Percentiles rank a stretch among this genome's conserved stretches.
These are phyloP conservation scores for Ogataea methanolica DNA, from an alignment of 805 yeast species.

Conservation along the genomic window DNA sequence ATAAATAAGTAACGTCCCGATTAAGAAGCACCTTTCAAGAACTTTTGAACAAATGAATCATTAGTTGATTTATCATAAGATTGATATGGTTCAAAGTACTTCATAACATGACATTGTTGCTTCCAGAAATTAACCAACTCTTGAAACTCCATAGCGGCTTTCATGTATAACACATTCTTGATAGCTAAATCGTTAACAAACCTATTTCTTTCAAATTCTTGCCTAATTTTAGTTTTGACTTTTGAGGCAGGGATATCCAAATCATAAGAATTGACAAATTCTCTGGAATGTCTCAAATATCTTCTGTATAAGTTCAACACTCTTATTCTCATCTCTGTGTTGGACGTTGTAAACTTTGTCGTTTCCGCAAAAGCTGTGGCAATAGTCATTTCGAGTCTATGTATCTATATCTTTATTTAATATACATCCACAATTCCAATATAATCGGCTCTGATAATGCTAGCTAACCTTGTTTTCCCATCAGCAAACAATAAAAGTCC, in stretches of 20 bases:
- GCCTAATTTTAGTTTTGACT: conserved; percentile 80
- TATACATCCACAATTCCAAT: background rate
- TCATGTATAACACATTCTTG: conserved; percentile 64
- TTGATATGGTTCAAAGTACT: conserved; percentile 69
- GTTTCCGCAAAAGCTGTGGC: conserved; percentile 85
- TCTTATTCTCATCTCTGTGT: conserved; percentile 56
- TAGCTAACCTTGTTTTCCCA: background rate
- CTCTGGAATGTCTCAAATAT: conserved; percentile 55
- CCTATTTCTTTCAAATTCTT: conserved; percentile 82
- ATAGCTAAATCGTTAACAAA: conserved; percentile 63
- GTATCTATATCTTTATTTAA: background rate
- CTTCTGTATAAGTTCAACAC: conserved; percentile 70
- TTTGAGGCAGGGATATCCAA: conserved; percentile 73
- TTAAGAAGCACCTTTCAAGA: conserved; percentile 55
- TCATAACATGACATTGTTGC: conserved; percentile 79
- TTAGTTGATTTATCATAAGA: conserved; percentile 50
- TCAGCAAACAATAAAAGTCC: background rate
- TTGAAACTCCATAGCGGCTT: conserved; percentile 89
- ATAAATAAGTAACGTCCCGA: conserved; percentile 14
- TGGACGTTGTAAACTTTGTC: conserved; percentile 59
- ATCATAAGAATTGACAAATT: conserved; percentile 57
- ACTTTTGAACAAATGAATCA: conserved; percentile 65
- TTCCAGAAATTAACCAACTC: conserved; percentile 88
- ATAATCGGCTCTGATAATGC: background rate
- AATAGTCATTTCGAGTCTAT: conserved; percentile 38